Base-by-base conservation (phyloP, 2,329 filamentous ascomycete species). In the Aureobasidium namibiae region DNA sequence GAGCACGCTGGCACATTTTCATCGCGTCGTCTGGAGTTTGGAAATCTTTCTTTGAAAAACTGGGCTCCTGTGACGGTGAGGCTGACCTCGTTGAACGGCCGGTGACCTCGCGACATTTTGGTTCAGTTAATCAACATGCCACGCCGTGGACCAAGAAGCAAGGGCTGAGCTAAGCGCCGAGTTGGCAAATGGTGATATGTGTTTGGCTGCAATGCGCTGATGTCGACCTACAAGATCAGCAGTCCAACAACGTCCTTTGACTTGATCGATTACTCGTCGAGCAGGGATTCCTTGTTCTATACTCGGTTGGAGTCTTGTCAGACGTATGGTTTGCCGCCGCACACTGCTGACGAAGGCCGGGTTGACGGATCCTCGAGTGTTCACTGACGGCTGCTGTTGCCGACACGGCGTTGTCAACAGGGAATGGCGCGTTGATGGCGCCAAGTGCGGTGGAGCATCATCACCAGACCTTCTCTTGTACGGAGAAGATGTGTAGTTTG, bases 21-120 rank as follows among this genome's bases (percentile, higher is more conserved):
- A 33, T 46, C 41, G 9, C 50, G 24, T 21, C 18, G 29, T 21
- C 42, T 29, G 10, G 61, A 62, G 34, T 63, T 65, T 56, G 67
- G 66, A 52, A 69, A 69, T 46, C 68, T 66, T 16, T 61, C 62
- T 50, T 63, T 61, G 44, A 59, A 58, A 18, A 26, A 46, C n/a
- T 57, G 54, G 3, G 42, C 54, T 8, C 54, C 42, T 16, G 41
- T 57, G 42, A 39, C 54, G 33, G 33, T 39, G 16, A 57, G 54
- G 42, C 52, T 39, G 52, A 56, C 52, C 36, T 56, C 26, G 10
- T 45, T 56, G 52, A 56, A 56, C 39, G 39, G 29, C 21, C 52
- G 38, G 11, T 26, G 31, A 21, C 39, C 39, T 36, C 31, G 39
- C 52, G 23, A 45, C 52, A 56, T 56, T 13, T 42, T 33, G 50